Evolutionary conservation across 2,329 filamentous ascomycete species (phyloP), one percentile per base, ranked within the genome.

Genomic region (Samsoniella hepiali): DNA sequence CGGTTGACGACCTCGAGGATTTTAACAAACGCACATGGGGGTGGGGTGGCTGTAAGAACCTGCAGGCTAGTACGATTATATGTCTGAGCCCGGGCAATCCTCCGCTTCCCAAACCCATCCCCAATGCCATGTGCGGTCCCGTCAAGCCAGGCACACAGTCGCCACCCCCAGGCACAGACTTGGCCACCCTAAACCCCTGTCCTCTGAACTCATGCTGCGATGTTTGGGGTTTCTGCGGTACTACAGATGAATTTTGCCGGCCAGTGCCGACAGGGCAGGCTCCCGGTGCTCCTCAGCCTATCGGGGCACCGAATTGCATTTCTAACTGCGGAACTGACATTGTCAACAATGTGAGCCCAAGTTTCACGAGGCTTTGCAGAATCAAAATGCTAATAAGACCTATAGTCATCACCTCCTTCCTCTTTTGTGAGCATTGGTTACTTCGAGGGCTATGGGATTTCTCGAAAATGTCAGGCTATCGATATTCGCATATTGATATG

Each of bases 171-270:
- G 70, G 70, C 34, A 63, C 61, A 1, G 42, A 63, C 11, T 59
- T 73, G 7, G 63, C 63, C n/a, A 42, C 61, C 7, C 58, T 75
- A 3, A 75, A 72, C 53, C 71, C 69, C 0, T 75, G 73, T 32
- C 71, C 68, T 2, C 64, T 74, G 0, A 72, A 73, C 5, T 68
- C 69, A 9, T 73, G 70, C 64, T 72, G 72, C 64, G 67, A 77
- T 63, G 70, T 73, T 45, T 79, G 74, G 72, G 79, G 78, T 5
- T 69, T 75, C 22, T 81, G 79, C 51, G 78, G 78, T n/a, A 73
- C 71, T 6, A 77, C 75, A 0, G 58, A 62, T 0, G 76, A 76
- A 8, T 79, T 78, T 65, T 81, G 78, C 68, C 15, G 6, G 71
- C 67, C 17, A 62, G 29, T 44, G 11, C 32, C 27, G 11, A 2